Conservation (phyloP, 78 protist species). For the Dictyostelium intermedium region DNA sequence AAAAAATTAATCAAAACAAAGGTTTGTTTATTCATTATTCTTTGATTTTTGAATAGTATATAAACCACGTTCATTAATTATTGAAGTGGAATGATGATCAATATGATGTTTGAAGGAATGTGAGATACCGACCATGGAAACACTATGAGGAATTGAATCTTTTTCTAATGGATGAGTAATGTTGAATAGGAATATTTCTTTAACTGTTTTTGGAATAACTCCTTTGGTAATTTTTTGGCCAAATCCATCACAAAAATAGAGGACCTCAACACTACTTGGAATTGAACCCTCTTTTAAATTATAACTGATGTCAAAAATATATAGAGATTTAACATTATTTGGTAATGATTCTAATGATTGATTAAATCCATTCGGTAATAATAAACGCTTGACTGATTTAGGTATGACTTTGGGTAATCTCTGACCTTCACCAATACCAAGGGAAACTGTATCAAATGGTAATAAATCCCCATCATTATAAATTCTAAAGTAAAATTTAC, state of each 20-base stretch:
- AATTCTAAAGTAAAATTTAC: too few relatives aligned
- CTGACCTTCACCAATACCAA: not conserved
- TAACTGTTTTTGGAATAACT: not conserved
- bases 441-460: not conserved
- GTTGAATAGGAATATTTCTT: not conserved
- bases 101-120: not conserved
- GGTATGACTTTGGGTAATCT: not conserved
- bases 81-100: not conserved
- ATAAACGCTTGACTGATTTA: not conserved
- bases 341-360: not conserved
- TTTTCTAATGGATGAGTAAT: not conserved
- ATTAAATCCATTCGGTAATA: not conserved
- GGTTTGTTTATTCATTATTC: too few relatives aligned
- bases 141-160: not conserved
- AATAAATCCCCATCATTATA: not conserved
- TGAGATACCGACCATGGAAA: not conserved
- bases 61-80: too few relatives aligned
- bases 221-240: not conserved
- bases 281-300: not conserved
- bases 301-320: not conserved
- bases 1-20: too few relatives aligned
- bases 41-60: too few relatives aligned
- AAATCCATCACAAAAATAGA: not conserved
- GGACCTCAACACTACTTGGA: not conserved
- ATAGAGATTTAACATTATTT: not conserved